phyloP scores from a whole-genome alignment of 768 basidiomycete species.

The Leccinum boreale region DNA sequence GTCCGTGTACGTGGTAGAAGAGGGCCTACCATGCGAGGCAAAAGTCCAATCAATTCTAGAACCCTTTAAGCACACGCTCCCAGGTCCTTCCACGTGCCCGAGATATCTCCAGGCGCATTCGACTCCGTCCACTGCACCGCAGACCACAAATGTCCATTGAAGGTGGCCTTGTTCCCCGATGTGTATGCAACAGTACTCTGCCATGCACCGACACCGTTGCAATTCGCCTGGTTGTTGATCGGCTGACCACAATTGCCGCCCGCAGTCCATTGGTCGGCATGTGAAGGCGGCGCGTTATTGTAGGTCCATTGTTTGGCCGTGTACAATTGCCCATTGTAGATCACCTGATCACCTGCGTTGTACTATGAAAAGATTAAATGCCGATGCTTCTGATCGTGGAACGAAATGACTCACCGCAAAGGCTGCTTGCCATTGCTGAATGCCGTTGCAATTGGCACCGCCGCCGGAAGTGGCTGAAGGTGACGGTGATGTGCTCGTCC shows the following conservation, averaged over 20 bases:
- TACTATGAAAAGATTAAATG: conserved; percentile 19
- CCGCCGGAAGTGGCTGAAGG: neutral
- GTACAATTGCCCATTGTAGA: conserved; percentile 20
- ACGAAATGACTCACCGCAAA: conserved; percentile 15
- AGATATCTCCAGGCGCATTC: conserved; percentile 23
- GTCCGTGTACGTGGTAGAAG: neutral
- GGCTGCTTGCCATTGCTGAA: conserved; percentile 23
- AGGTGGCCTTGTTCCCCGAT: conserved; percentile 16
- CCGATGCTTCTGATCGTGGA: accelerated
- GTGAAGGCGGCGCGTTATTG: conserved; percentile 14
- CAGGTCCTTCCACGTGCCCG: conserved; percentile 24
- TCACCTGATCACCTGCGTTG: conserved; percentile 17
- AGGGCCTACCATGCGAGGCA: neutral
- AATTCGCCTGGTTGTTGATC: conserved; percentile 22
- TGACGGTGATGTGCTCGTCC: neutral
- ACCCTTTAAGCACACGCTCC: conserved; percentile 18
- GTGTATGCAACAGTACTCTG: conserved; percentile 13
- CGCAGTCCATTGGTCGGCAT: conserved; percentile 17
- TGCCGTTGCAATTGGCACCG: conserved; percentile 9
- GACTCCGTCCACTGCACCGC: conserved; percentile 24
- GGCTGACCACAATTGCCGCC: conserved; percentile 16
- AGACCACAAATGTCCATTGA: conserved; percentile 16
- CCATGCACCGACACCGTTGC: conserved; percentile 22
- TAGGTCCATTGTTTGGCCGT: conserved; percentile 28
- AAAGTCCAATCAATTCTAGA: neutral